Percentiles rank a stretch among this genome's conserved stretches.
Conservation (phyloP, 2,329 filamentous ascomycete species). For the Cladosporium halotolerans region DNA sequence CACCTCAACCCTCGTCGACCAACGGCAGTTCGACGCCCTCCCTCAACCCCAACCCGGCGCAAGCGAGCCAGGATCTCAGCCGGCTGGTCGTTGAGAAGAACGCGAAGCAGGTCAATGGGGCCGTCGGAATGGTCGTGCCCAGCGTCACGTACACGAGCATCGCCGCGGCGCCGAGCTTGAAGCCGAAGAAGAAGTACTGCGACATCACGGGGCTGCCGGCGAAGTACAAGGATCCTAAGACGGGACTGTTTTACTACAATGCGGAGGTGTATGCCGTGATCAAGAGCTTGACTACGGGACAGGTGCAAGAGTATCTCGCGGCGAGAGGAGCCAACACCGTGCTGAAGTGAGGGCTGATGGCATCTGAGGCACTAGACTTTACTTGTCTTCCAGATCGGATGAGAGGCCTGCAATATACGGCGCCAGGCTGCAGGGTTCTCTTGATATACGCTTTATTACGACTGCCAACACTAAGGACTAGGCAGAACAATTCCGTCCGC, state of each 20-base stretch:
- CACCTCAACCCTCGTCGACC: constrained; percentile 42
- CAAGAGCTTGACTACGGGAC: constrained; percentile 70
- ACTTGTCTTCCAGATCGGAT: too few relatives aligned
- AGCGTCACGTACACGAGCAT: constrained; percentile 87
- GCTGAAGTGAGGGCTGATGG: constrained; percentile 60
- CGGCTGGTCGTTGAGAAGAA: constrained; percentile 86
- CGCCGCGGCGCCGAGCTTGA: constrained; percentile 82
- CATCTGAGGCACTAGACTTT: too few relatives aligned
- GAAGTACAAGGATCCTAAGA: constrained; percentile 92
- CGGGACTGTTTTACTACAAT: constrained; percentile 84
- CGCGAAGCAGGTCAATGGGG: constrained; percentile 31
- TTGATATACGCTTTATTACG: too few relatives aligned
- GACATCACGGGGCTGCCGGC: constrained; percentile 92
- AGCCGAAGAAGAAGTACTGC: constrained; percentile 79
- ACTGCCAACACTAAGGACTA: too few relatives aligned
- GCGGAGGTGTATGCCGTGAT: constrained; percentile 85
- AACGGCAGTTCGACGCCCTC: constrained; percentile 39
- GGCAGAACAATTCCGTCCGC: too few relatives aligned
- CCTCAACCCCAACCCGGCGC: constrained; percentile 76
- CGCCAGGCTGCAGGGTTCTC: too few relatives aligned
- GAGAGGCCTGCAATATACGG: too few relatives aligned
- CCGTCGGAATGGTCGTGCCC: constrained; percentile 40
- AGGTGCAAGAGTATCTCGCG: constrained; percentile 82
- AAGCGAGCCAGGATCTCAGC: constrained; percentile 78
- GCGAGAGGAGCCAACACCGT: constrained; percentile 88